Percentiles rank a stretch among this genome's conserved stretches.
phyloP scores from a whole-genome alignment of 176 grass and related monocot genomes.

The Musa schizocarpa region DNA sequence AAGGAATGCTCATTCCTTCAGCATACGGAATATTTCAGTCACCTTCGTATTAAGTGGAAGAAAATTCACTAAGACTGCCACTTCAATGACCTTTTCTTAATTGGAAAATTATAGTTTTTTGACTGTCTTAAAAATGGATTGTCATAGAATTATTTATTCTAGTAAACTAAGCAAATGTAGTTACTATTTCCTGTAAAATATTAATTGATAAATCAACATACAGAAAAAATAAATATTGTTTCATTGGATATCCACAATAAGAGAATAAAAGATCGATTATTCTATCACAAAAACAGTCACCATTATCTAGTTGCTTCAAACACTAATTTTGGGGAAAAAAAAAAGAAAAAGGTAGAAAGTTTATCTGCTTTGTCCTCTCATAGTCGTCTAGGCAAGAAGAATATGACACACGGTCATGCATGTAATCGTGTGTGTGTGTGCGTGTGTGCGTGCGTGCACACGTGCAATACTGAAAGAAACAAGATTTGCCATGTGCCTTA shows the following conservation, averaged over 20 bases:
- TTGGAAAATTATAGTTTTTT: neutral
- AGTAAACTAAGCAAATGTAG: neutral
- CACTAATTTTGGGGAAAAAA: too few relatives aligned
- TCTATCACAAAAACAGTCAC: too few relatives aligned
- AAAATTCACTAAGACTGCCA: neutral
- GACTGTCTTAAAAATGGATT: neutral
- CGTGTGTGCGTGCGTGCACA: rapidly evolving
- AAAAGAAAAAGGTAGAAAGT: too few relatives aligned
- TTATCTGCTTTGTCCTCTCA: too few relatives aligned
- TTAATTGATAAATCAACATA: neutral
- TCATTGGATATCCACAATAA: neutral
- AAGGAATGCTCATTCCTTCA: neutral
- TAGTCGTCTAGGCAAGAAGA: too few relatives aligned
- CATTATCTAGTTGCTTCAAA: too few relatives aligned
- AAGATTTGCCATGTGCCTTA: too few relatives aligned
- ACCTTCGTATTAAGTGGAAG: neutral
- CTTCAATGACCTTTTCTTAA: neutral
- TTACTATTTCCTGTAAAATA: neutral
- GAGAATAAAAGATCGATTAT: neutral
- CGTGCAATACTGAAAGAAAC: too few relatives aligned
- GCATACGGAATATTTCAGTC: neutral
- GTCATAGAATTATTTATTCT: neutral
- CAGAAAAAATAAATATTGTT: neutral
- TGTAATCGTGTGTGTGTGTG: too few relatives aligned
- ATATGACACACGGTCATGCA: too few relatives aligned